These are phyloP conservation scores for Bassia scoparia DNA, from an alignment of 148 eudicot genomes.

Conservation along the genomic window DNA sequence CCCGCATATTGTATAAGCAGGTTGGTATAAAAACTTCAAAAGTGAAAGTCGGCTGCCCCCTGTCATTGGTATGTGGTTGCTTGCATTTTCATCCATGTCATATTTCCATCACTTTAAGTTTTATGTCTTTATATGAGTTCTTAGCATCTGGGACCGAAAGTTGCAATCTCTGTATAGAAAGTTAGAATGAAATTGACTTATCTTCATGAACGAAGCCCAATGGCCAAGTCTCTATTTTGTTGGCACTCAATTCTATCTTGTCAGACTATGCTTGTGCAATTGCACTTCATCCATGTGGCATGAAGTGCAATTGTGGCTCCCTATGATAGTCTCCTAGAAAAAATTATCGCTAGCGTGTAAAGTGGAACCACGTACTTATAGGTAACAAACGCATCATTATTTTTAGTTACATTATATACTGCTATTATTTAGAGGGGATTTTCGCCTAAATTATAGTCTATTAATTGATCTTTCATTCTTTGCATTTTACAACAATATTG, in stretches of 20 bases:
- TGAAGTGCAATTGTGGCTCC: too few species aligned
- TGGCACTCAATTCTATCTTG: neutral
- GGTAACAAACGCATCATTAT: too few species aligned
- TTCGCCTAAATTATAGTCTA: too few species aligned
- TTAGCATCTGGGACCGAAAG: neutral
- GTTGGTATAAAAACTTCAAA: slow-evolving; percentile 31
- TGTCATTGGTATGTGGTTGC: neutral
- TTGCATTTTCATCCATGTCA: neutral
- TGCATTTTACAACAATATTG: neutral
- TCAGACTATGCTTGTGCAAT: too few species aligned
- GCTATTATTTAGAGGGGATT: too few species aligned
- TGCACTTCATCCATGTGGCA: too few species aligned
- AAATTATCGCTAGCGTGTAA: too few species aligned
- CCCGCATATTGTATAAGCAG: slow-evolving; percentile 71
- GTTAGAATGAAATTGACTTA: neutral
- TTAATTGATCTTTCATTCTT: too few species aligned
- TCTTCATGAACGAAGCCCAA: neutral
- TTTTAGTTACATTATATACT: too few species aligned
- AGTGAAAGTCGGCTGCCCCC: neutral
- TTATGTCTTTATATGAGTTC: neutral
- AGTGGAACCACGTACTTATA: too few species aligned
- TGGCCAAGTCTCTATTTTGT: neutral
- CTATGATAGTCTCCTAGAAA: too few species aligned
- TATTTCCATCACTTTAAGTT: neutral
- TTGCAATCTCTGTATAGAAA: neutral